phyloP scores from a whole-genome alignment of 208 protist species.

The Tritrichomonas musculus region DNA sequence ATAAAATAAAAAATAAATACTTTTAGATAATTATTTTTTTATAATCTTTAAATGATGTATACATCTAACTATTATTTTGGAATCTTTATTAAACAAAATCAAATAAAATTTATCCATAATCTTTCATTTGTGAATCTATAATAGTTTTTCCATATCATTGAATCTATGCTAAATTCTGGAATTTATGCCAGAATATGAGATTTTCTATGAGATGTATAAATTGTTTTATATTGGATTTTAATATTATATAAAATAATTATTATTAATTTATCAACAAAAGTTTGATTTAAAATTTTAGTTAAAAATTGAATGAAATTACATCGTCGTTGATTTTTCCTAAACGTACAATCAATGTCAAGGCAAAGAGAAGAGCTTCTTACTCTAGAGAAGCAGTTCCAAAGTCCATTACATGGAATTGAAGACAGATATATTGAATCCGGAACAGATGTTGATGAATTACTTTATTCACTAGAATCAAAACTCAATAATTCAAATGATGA shows the following conservation, averaged over 20 bases:
- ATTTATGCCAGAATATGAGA: not conserved
- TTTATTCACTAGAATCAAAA: no score
- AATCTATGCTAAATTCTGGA: not conserved
- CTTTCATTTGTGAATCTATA: not conserved
- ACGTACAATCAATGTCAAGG: no score
- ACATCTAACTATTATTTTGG: no score
- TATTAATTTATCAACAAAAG: not conserved
- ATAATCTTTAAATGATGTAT: no score
- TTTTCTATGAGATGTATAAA: not conserved
- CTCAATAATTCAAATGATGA: not conserved
- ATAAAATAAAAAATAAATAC: no score
- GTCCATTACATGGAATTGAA: no score
- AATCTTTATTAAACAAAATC: not conserved
- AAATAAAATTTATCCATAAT: not conserved
- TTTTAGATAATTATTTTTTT: no score
- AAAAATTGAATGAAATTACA: not conserved
- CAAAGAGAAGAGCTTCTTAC: no score
- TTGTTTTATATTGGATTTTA: not conserved
- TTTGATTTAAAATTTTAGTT: not conserved
- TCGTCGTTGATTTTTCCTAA: no score
- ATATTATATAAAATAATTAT: not conserved
- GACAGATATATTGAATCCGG: no score
- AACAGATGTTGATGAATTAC: no score
- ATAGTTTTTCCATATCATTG: not conserved
- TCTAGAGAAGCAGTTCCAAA: no score